phyloP scores from a whole-genome alignment of 2,329 filamentous ascomycete species.

The Aspergillus sp. region DNA sequence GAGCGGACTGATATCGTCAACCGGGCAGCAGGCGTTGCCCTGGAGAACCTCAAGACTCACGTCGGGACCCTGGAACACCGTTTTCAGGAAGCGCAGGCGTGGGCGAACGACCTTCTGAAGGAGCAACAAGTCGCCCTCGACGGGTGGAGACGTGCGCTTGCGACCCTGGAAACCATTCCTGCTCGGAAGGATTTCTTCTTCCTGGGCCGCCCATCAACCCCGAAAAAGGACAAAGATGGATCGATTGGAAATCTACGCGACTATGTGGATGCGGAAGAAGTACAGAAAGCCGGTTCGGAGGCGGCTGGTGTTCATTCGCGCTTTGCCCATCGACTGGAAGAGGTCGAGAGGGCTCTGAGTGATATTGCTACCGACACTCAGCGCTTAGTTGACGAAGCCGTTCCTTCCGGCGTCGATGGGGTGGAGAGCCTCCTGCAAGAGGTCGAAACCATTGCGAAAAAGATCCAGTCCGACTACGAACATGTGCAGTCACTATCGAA shows the following conservation, averaged over 20 bases:
- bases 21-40: conserved; percentile 77
- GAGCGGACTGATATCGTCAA: conserved; percentile 57
- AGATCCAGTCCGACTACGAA: conserved; percentile 83
- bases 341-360: conserved; percentile 60
- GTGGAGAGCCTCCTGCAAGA: conserved; percentile 72
- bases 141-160: conserved; percentile 41
- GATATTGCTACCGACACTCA: conserved; percentile 59
- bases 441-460: conserved; percentile 80
- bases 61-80: conserved; percentile 45
- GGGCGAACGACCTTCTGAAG: conserved; percentile 45
- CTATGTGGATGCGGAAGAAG: conserved; percentile 71
- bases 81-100: conserved; percentile 46
- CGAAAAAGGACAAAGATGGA: conserved; percentile 43
- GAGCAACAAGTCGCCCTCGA: conserved; percentile 45
- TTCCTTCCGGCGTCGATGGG: conserved; percentile 61
- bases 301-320: conserved; percentile 59
- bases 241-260: conserved; percentile 65
- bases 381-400: conserved; percentile 34
- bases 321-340: conserved; percentile 60
- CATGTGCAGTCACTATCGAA: conserved; percentile 68
- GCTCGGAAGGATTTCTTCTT: conserved; percentile 45
- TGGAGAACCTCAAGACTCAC: conserved; percentile 65
- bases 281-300: conserved; percentile 69
- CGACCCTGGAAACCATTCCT: conserved; percentile 40
- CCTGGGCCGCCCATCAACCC: conserved; percentile 39